A percentile compares a stretch with the other conserved stretches of the same genome.
These are phyloP conservation scores for Pezicula neosporulosa DNA, from an alignment of 2,329 filamentous ascomycete genomes.

Conservation along the genomic window DNA sequence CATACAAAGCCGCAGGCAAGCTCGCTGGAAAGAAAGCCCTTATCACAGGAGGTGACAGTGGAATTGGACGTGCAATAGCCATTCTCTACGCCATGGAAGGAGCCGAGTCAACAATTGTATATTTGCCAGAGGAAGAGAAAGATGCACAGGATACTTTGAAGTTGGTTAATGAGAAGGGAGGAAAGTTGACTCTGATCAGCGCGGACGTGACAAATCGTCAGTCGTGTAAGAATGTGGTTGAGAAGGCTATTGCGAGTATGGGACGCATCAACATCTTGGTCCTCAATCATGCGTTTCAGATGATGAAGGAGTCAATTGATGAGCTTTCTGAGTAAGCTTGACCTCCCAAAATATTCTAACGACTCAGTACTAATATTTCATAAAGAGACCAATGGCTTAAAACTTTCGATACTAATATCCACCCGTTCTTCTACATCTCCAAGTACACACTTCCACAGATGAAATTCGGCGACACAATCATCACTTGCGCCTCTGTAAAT, in stretches of 20 bases:
- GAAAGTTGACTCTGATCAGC: conserved; percentile 59
- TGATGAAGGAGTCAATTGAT: conserved; percentile 68
- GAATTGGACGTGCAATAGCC: conserved; percentile 73
- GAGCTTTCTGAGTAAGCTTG: conserved; percentile 62
- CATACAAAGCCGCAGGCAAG: conserved; percentile 74
- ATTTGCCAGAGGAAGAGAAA: conserved; percentile 71
- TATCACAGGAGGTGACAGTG: conserved; percentile 78
- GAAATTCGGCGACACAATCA: conserved; percentile 70
- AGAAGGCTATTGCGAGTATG: conserved; percentile 62
- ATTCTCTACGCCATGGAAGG: conserved; percentile 81
- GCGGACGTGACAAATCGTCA: conserved; percentile 62
- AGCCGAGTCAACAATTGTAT: conserved; percentile 68
- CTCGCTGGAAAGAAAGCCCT: conserved; percentile 71
- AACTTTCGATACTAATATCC: conserved; percentile 82
- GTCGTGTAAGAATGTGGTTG: conserved; percentile 68
- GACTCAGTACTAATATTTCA: conserved; percentile 10
- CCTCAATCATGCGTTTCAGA: conserved; percentile 74
- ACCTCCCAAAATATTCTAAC: neutral
- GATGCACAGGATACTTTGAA: conserved; percentile 74
- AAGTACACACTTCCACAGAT: conserved; percentile 77
- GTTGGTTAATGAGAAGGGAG: conserved; percentile 63
- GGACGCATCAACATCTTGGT: conserved; percentile 71
- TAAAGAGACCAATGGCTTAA: conserved; percentile 70
- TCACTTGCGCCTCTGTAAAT: conserved; percentile 84
- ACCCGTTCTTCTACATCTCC: conserved; percentile 75